These are phyloP conservation scores for Ustilago xerochloae DNA, from an alignment of 1,284 basidiomycete genomes.

Conservation along the genomic window DNA sequence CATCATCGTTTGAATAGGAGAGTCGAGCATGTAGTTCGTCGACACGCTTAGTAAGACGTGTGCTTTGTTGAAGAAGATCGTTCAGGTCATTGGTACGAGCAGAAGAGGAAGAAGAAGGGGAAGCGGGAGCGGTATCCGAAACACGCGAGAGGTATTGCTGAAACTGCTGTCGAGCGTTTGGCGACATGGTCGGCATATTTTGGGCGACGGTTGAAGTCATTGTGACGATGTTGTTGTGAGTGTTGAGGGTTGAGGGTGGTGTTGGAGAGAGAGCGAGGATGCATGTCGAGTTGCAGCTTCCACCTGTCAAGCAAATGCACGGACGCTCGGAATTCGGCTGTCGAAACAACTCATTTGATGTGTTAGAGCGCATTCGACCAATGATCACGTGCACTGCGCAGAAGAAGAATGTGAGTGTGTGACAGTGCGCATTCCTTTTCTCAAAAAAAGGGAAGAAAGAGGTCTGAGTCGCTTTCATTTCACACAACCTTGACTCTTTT, in stretches of 20 bases:
- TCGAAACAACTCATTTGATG: neutral
- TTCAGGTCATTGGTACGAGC: slow-evolving; percentile 1
- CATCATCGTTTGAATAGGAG: neutral
- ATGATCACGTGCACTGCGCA: neutral
- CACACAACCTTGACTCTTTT: neutral
- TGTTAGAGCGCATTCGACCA: slow-evolving; percentile 3
- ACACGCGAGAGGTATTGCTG: slow-evolving; percentile 28
- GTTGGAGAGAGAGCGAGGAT: neutral
- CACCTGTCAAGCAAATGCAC: neutral
- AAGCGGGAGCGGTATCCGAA: neutral
- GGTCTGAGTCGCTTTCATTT: slow-evolving; percentile 5
- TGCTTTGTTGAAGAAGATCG: slow-evolving; percentile 8
- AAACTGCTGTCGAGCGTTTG: slow-evolving; percentile 18
- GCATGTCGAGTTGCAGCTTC: slow-evolving; percentile 7
- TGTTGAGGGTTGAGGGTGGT: neutral
- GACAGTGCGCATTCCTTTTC: neutral
- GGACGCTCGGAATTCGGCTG: slow-evolving; percentile 13
- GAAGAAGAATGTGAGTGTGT: neutral
- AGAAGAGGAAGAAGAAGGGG: slow-evolving; percentile 7
- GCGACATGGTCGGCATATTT: slow-evolving; percentile 13
- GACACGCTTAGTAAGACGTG: slow-evolving; percentile 1
- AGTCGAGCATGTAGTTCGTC: slow-evolving; percentile 13
- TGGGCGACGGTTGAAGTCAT: neutral
- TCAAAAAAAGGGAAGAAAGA: neutral
- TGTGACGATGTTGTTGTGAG: neutral